Evolutionary conservation across 1,284 basidiomycete species (phyloP).

Genomic region (Agroathelia rolfsii): DNA sequence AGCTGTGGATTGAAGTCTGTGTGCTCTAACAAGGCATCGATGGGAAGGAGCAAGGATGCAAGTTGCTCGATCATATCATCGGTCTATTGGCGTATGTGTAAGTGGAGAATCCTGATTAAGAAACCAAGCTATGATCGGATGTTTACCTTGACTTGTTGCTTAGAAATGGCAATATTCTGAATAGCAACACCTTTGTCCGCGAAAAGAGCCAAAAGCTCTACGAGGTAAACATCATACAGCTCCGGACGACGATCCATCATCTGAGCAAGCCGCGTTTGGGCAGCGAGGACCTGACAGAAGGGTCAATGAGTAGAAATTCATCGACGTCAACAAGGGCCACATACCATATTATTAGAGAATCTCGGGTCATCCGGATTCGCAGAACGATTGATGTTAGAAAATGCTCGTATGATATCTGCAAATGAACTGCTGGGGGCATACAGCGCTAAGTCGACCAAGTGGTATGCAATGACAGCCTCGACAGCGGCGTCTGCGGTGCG

Average conservation of each 20-base stretch:
- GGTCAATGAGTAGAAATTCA: conserved; percentile 12
- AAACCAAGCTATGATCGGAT: conserved; percentile 4
- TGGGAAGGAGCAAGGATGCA: conserved; percentile 79
- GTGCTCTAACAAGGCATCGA: conserved; percentile 83
- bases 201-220: conserved; percentile 80
- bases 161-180: conserved; percentile 66
- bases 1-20: conserved; percentile 59
- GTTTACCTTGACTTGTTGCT: conserved; percentile 54
- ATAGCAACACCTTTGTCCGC: conserved; percentile 88
- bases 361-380: conserved; percentile 79
- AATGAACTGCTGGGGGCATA: conserved; percentile 72
- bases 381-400: conserved; percentile 80
- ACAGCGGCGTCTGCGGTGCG: conserved; percentile 77
- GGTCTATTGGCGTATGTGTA: conserved; percentile 32
- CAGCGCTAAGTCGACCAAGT: conserved; percentile 84
- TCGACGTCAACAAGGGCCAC: conserved; percentile 4
- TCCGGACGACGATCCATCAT: conserved; percentile 66
- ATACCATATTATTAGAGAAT: conserved; percentile 78
- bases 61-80: conserved; percentile 81
- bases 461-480: conserved; percentile 86
- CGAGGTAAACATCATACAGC: conserved; percentile 71
- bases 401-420: conserved; percentile 75
- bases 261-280: conserved; percentile 80
- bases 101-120: conserved; percentile 6
- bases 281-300: conserved; percentile 58